phyloP scores from a whole-genome alignment of 2,329 filamentous ascomycete species.

The Aspergillus carbonarius region DNA sequence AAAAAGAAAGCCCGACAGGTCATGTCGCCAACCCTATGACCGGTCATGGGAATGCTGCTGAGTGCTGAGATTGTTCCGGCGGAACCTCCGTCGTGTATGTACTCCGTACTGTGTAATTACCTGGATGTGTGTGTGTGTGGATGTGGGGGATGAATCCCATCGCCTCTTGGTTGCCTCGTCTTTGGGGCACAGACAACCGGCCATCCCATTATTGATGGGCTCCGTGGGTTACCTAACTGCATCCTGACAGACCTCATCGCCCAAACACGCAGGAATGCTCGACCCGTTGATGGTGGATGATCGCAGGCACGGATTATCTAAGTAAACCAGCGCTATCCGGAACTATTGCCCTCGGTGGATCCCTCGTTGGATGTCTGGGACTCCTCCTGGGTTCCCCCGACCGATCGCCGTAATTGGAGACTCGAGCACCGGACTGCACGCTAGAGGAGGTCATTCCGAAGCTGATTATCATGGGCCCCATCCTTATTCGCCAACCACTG shows the following conservation, averaged over 20 bases:
- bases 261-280: slow-evolving; percentile 14
- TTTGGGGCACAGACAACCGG: background rate
- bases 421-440: background rate
- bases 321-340: slow-evolving; percentile 14
- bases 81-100: background rate
- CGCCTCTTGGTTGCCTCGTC: background rate
- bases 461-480: slow-evolving; percentile 1
- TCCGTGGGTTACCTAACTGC: background rate
- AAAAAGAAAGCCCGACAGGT: background rate
- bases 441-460: slow-evolving; percentile 2
- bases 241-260: slow-evolving; percentile 7
- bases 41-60: background rate
- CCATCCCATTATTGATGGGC: too few species aligned
- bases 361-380: slow-evolving; percentile 4
- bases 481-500: slow-evolving; percentile 3
- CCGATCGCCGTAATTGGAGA: slow-evolving; percentile 16
- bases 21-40: background rate
- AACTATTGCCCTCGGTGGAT: slow-evolving; percentile 18
- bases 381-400: slow-evolving; percentile 10
- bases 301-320: background rate
- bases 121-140: too few species aligned
- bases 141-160: background rate
- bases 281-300: slow-evolving; percentile 6
- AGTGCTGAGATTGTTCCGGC: background rate
- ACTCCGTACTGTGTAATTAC: background rate